Conservation (phyloP, 306 rosid genomes). For the Clitoria ternatea region DNA sequence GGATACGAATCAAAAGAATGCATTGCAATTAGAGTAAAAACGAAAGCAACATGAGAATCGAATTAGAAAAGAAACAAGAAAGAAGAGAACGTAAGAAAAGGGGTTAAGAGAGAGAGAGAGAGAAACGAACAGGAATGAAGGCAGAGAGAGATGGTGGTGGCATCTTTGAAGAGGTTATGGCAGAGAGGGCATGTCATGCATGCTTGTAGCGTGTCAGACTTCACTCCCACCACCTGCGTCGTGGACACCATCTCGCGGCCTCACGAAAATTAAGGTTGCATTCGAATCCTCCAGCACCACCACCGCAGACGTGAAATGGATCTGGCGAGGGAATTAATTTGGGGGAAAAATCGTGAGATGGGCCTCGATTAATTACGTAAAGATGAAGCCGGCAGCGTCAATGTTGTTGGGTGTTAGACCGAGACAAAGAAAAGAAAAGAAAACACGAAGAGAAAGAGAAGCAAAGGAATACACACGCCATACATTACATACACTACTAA, state of each 20-base stretch:
- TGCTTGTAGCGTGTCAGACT: slow-evolving; percentile 57
- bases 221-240: slow-evolving; percentile 58
- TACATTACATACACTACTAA: neutral
- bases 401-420: neutral
- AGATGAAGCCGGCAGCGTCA: slow-evolving; percentile 16
- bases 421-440: neutral
- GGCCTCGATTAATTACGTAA: slow-evolving; percentile 47
- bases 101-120: neutral
- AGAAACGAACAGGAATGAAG: slow-evolving; percentile 78
- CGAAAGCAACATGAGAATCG: neutral
- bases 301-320: slow-evolving; percentile 46
- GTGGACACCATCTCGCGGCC: slow-evolving; percentile 20
- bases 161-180: slow-evolving; percentile 60
- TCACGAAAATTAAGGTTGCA: neutral
- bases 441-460: neutral
- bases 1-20: neutral
- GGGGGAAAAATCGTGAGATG: slow-evolving; percentile 37
- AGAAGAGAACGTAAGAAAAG: neutral
- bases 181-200: slow-evolving; percentile 99
- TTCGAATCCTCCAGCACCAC: neutral
- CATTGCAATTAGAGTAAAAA: neutral
- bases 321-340: slow-evolving; percentile 36
- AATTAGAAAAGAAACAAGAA: neutral
- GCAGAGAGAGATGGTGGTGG: slow-evolving; percentile 92
- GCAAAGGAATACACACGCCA: neutral